Evolutionary conservation across 2,329 filamentous ascomycete species (phyloP).

Genomic region (Diplodia sapinea): DNA sequence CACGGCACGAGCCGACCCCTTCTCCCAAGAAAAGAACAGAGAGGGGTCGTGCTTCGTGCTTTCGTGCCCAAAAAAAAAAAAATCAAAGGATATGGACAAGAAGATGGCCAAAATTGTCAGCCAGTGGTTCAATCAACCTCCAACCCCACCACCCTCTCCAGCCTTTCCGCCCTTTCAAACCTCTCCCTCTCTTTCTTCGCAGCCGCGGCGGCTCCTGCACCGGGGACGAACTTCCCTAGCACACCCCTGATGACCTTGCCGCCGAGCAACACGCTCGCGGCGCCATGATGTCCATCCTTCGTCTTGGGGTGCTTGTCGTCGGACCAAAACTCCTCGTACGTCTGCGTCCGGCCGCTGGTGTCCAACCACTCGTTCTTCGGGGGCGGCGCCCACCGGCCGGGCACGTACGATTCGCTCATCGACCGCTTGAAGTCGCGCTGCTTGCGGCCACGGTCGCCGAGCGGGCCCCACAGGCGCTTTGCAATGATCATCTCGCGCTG

Average conservation of each 20-base stretch:
- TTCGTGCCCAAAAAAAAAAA: neutral
- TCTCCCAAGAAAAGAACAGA: neutral
- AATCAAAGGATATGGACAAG: neutral
- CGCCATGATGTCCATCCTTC: neutral
- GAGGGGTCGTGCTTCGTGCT: too few species aligned
- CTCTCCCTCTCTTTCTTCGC: slow-evolving; percentile 7
- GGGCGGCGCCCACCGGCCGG: slow-evolving; percentile 9
- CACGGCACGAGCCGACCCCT: neutral
- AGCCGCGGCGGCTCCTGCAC: neutral
- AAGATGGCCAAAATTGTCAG: neutral
- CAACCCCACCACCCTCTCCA: neutral
- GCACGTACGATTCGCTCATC: neutral
- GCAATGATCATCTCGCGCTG: neutral
- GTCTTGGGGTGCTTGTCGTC: neutral
- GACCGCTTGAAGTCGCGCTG: slow-evolving; percentile 13
- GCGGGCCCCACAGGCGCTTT: slow-evolving; percentile 13
- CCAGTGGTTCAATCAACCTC: neutral
- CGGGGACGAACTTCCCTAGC: neutral
- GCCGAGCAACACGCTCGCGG: neutral
- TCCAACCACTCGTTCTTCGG: slow-evolving; percentile 8
- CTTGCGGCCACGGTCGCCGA: slow-evolving; percentile 11
- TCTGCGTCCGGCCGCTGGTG: slow-evolving; percentile 6
- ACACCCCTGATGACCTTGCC: neutral
- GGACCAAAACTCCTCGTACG: slow-evolving; percentile 12
- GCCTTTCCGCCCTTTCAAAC: neutral